Conservation (phyloP, 2,329 filamentous ascomycete species). For the Sphaceloma murrayae region DNA sequence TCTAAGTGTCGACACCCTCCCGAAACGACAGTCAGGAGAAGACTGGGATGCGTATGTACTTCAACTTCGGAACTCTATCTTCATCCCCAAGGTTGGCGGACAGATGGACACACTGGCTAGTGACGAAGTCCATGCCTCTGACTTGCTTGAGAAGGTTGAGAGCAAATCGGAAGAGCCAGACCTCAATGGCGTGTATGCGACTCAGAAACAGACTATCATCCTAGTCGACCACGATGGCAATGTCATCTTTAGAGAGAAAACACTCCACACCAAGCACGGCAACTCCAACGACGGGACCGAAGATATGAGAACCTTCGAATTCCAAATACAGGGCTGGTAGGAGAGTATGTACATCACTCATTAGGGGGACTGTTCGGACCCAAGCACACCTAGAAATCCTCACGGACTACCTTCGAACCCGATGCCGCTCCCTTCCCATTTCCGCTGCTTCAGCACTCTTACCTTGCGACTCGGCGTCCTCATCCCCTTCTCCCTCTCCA, state of each 20-base stretch:
- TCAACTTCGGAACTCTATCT: slow-evolving; percentile 50
- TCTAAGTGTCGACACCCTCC: slow-evolving; percentile 47
- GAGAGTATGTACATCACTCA: slow-evolving; percentile 16
- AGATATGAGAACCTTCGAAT: slow-evolving; percentile 38
- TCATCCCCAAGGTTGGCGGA: slow-evolving; percentile 48
- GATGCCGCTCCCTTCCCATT: slow-evolving; percentile 34
- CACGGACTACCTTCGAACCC: slow-evolving; percentile 23
- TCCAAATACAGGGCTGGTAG: slow-evolving; percentile 37
- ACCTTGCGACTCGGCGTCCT: slow-evolving; percentile 42
- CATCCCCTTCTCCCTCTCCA: slow-evolving; percentile 33
- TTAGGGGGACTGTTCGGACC: background rate
- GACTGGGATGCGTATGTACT: slow-evolving; percentile 47
- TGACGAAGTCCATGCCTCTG: slow-evolving; percentile 34
- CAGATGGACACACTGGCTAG: slow-evolving; percentile 32
- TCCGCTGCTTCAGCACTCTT: slow-evolving; percentile 41
- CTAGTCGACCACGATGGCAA: slow-evolving; percentile 47
- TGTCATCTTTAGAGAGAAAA: slow-evolving; percentile 54
- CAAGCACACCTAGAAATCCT: background rate
- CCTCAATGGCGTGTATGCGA: slow-evolving; percentile 48
- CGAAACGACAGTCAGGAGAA: slow-evolving; percentile 39
- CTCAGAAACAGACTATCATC: slow-evolving; percentile 54
- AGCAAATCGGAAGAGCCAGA: slow-evolving; percentile 23
- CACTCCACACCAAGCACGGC: slow-evolving; percentile 47
- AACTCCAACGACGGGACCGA: slow-evolving; percentile 38
- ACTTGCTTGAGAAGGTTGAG: slow-evolving; percentile 17